Conservation (phyloP, 305 asterid genomes). For the Plantago rigida region DNA sequence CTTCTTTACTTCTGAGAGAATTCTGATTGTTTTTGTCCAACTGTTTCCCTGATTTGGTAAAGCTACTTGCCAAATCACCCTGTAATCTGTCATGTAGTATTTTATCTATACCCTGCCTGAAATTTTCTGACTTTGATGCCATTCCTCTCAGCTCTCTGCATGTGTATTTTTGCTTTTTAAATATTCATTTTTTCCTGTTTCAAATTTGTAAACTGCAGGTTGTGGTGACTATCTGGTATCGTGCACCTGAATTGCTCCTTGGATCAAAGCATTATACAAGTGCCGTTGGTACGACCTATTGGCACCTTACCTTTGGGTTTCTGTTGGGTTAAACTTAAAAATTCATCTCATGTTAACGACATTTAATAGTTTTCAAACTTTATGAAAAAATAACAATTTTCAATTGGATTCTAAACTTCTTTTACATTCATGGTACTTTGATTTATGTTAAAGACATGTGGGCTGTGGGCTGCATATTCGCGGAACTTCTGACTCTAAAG, state of each 20-base stretch:
- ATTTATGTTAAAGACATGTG: conserved; percentile 66
- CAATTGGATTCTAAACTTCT: conserved; percentile 9
- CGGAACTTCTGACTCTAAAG: conserved; percentile 92
- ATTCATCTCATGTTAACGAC: conserved; percentile 11
- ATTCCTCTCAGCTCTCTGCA: neutral
- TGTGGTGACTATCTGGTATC: conserved; percentile 98
- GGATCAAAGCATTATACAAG: conserved; percentile 96
- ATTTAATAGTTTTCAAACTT: conserved; percentile 8
- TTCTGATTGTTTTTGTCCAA: neutral
- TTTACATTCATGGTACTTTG: conserved; percentile 25
- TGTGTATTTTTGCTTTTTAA: conserved; percentile 13
- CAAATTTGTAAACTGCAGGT: conserved; percentile 46
- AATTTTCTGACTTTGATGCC: neutral
- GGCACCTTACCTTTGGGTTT: conserved; percentile 8
- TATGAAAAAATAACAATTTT: conserved; percentile 12
- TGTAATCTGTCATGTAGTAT: neutral
- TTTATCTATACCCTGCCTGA: neutral
- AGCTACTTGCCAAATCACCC: neutral
- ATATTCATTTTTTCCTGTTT: conserved; percentile 14
- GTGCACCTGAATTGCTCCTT: conserved; percentile 96
- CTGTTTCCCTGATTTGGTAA: neutral
- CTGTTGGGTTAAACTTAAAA: conserved; percentile 21
- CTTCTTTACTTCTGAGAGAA: neutral
- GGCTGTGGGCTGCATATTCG: conserved; percentile 99
- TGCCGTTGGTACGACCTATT: conserved; percentile 75